Evolutionary conservation across 2,329 filamentous ascomycete species (phyloP), one percentile per base, ranked within the genome.

Genomic region (Ophiostoma montium): DNA sequence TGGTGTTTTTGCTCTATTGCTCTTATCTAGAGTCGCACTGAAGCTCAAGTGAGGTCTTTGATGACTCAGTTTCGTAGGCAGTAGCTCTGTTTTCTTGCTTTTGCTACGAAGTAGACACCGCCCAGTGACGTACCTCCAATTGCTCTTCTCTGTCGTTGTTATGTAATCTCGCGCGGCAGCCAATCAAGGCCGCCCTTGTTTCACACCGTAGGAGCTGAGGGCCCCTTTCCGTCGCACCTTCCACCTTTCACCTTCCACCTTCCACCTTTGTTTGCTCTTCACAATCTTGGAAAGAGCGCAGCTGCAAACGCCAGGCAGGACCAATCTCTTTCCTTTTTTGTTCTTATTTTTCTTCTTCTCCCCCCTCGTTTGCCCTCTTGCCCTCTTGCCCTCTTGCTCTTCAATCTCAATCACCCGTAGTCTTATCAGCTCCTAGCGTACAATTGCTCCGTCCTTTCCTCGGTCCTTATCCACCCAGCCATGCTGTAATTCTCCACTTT

Each of bases 81-180:
- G 23, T 27, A 8, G 23, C 5, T 27, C 8, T 27, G 23, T 27
- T 8, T 27, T 27, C 4, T 27, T 27, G 23, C 23, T 8, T 27
- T 27, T 5, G 23, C 23, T 27, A 8, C 23, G 5, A 27, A 18
- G 35, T 16, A 10, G 35, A 11, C n/a, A 39, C 18, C 21, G 35
- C 12, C 36, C 11, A 38, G 39, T 51, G 49, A 47, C 49, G 49
- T 44, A 50, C 33, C 11, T 19, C 18, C 11, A 39, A 39, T 13
- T 8, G 13, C 4, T 21, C 36, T 39, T 23, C 21, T 41, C 38
- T 23, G n/a, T 23, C n/a, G 18, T 39, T 35, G 39, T 42, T 42
- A 42, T 42, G 39, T 42, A 42, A 42, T 42, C 32, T n/a, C 9
- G 10, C 32, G 27, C 23, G 12, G 27, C 30, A 32, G 50, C 50